These are phyloP conservation scores for Nymphaea thermarum DNA, from an alignment of 164 flowering plant genomes.

Conservation along the genomic window DNA sequence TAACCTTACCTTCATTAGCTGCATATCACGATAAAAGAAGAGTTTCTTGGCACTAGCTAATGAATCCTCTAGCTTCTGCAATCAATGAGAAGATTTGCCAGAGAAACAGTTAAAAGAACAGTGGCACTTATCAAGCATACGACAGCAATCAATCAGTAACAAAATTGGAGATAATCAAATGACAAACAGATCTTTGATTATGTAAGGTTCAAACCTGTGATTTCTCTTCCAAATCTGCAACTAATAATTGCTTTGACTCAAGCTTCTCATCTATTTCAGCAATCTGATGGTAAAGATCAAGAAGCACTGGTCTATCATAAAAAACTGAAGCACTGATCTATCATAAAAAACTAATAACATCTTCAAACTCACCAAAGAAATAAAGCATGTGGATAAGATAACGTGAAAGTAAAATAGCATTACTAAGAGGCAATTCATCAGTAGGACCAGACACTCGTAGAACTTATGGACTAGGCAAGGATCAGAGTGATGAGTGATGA, in stretches of 20 bases:
- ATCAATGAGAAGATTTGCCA: not conserved
- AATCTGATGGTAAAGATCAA: slow-evolving; percentile 26
- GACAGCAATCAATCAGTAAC: no score
- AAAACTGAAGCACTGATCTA: no score
- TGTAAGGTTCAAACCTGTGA: slow-evolving; percentile 31
- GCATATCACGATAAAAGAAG: slow-evolving; percentile 38
- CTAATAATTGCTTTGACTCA: slow-evolving; percentile 28
- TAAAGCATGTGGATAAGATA: no score
- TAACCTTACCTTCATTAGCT: slow-evolving; percentile 47
- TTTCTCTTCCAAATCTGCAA: slow-evolving; percentile 47
- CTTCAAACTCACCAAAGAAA: no score
- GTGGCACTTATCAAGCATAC: no score
- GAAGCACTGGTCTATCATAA: not conserved
- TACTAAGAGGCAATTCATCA: no score
- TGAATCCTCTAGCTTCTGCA: slow-evolving; percentile 65
- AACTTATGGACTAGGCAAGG: no score
- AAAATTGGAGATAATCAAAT: not conserved
- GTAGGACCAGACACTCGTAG: no score
- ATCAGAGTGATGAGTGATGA: no score
- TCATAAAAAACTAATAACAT: no score
- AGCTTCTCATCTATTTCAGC: slow-evolving; percentile 37
- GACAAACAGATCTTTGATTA: not conserved
- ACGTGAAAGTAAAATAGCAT: no score
- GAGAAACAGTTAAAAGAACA: no score
- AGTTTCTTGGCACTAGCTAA: slow-evolving; percentile 43